phyloP scores from a whole-genome alignment of 2,329 filamentous ascomycete species.

The Curvularia spicifera region DNA sequence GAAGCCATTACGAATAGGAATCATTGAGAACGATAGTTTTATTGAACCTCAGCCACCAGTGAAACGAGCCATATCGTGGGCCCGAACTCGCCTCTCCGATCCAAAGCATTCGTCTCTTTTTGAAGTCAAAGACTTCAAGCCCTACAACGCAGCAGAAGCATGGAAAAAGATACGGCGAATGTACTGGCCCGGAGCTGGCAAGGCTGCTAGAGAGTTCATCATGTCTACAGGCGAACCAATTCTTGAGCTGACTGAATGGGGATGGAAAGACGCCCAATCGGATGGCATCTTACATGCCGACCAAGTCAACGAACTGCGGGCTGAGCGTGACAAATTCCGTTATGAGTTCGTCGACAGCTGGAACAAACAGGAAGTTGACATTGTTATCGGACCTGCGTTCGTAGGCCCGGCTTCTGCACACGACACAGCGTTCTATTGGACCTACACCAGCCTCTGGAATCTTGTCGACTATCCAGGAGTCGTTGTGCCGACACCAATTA shows the following conservation, averaged over 20 bases:
- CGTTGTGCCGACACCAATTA: constrained; percentile 28
- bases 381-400: constrained; percentile 30
- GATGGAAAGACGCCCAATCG: constrained; percentile 13
- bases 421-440: constrained; percentile 33
- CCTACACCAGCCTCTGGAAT: constrained; percentile 30
- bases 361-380: constrained; percentile 30
- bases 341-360: constrained; percentile 22
- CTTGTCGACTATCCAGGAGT: constrained; percentile 31
- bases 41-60: constrained; percentile 52
- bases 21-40: constrained; percentile 51
- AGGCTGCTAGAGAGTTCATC: constrained; percentile 43
- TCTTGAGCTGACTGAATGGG: constrained; percentile 51
- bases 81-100: constrained; percentile 21
- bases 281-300: constrained; percentile 19
- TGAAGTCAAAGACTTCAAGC: constrained; percentile 48
- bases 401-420: constrained; percentile 30
- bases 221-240: constrained; percentile 53
- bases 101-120: constrained; percentile 19
- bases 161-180: constrained; percentile 46
- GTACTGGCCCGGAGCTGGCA: constrained; percentile 58
- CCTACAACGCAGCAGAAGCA: constrained; percentile 40
- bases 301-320: constrained; percentile 19
- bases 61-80: constrained; percentile 48
- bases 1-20: constrained; percentile 51
- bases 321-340: constrained; percentile 23